phyloP scores from a whole-genome alignment of 192 early-diverging fungal genomes.

The Rhizophagus sp. region DNA sequence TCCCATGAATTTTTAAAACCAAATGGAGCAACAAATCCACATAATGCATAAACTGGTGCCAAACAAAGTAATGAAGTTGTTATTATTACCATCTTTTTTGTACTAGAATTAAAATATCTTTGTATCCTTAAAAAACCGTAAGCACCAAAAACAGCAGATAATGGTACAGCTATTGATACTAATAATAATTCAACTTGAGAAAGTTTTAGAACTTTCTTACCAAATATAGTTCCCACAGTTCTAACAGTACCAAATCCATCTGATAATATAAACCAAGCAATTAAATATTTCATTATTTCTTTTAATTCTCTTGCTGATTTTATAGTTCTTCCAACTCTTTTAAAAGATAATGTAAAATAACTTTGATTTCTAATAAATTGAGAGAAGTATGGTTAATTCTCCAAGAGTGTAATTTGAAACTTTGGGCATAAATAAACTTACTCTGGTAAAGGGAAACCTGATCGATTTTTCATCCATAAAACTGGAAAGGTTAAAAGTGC shows the following conservation, averaged over 20 bases:
- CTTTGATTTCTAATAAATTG: constrained; percentile 34
- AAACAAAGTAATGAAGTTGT: constrained; percentile 49
- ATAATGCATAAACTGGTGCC: constrained; percentile 60
- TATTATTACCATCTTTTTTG: constrained; percentile 56
- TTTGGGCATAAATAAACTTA: constrained; percentile 18
- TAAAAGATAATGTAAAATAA: constrained; percentile 46
- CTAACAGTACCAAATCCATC: constrained; percentile 66
- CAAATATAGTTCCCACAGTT: constrained; percentile 59
- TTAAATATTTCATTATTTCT: constrained; percentile 62
- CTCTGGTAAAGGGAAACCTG: constrained; percentile 32
- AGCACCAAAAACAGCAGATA: constrained; percentile 55
- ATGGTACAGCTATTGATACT: constrained; percentile 58
- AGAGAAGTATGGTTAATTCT: too few species aligned
- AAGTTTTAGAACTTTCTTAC: constrained; percentile 52
- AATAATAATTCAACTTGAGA: constrained; percentile 52
- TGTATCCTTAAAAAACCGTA: constrained; percentile 60
- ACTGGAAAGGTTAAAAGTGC: constrained; percentile 22
- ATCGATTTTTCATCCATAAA: not conserved
- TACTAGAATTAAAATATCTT: constrained; percentile 46
- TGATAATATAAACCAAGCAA: constrained; percentile 72
- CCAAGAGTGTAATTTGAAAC: too few species aligned
- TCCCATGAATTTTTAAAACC: constrained; percentile 58
- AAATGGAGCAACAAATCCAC: constrained; percentile 58
- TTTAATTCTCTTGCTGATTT: constrained; percentile 49
- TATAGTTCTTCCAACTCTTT: constrained; percentile 38